Conservation (phyloP, 257 asterid genomes). For the Nicotiana benthamiana region DNA sequence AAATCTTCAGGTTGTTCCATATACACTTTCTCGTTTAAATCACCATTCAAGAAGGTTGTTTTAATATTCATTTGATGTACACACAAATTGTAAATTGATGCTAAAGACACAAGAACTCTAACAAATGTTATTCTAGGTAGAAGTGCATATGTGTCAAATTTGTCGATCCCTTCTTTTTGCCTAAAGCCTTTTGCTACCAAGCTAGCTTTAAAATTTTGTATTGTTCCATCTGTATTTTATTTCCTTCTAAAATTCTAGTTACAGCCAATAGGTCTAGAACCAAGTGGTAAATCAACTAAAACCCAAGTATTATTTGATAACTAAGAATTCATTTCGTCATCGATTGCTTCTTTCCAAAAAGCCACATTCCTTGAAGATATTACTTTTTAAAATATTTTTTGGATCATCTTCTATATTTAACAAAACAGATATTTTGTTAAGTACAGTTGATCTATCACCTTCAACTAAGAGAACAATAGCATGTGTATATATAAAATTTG, state of each 20-base stretch:
- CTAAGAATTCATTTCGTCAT: background rate
- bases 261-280: background rate
- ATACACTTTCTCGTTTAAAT: no score
- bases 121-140: background rate
- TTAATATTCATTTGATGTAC: no score
- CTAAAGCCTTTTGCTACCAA: no score
- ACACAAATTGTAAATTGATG: no score
- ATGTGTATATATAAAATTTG: background rate
- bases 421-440: background rate
- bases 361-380: background rate
- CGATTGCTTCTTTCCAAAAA: background rate
- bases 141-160: background rate
- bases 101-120: no score
- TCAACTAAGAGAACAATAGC: background rate
- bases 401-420: background rate
- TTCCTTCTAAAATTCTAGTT: background rate
- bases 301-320: background rate
- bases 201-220: no score
- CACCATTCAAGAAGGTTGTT: no score
- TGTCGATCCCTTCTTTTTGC: background rate
- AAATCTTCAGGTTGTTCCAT: background rate
- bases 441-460: background rate
- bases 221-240: no score
- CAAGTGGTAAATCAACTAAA: background rate
- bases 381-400: background rate